Base-by-base conservation (phyloP, 257 asterid genomes). In the Nicotiana paniculata region DNA sequence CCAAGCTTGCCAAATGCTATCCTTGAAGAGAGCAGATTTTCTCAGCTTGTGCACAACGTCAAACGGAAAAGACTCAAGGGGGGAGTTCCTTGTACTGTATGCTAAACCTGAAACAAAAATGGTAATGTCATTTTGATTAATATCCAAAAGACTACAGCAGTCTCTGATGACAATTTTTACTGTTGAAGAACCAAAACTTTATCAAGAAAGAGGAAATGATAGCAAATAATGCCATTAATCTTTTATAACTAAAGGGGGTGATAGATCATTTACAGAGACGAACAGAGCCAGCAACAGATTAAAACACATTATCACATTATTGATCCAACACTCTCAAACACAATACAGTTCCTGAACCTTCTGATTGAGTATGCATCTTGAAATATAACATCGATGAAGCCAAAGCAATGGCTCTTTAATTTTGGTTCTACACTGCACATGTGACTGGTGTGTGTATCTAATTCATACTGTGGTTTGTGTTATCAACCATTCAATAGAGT, bases 41-140 rank as follows among this genome's bases (percentile, higher is more conserved):
- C 74, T 65, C 74, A 26, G 74, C 74, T 30, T 12, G 39, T 30
- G 74, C 39, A 28, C 37, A 13, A n/a, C 13, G 16, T 35, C 33
- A 43, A 58, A 35, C 33, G 37, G 59, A 6, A 58, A 78, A 26
- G 61, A 13, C 61, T 46, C 72, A 8, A 62, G 26, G 59, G 59
- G 32, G 32, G 48, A 79, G 74, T 39, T 79, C 82, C 75, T 48
- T 79, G 43, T 79, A 55, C 48, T 46, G 69, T 39, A 46, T 79
- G 82, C 75, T 79, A 64, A 2, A 61, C 82, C 82, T 79, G 82
- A 24, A 64, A 62, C 15, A 35, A 79, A 78, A 79, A 35, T 61
- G 82, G 61, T 58, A 79, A 61, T 61, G 58, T 39, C 82, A 28
- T 39, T 61, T 79, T 21, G 75, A 48, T 21, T 37, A 24, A 62